These are phyloP conservation scores for Starmerella stigmatis DNA, from an alignment of 805 yeast genomes.

Conservation along the genomic window DNA sequence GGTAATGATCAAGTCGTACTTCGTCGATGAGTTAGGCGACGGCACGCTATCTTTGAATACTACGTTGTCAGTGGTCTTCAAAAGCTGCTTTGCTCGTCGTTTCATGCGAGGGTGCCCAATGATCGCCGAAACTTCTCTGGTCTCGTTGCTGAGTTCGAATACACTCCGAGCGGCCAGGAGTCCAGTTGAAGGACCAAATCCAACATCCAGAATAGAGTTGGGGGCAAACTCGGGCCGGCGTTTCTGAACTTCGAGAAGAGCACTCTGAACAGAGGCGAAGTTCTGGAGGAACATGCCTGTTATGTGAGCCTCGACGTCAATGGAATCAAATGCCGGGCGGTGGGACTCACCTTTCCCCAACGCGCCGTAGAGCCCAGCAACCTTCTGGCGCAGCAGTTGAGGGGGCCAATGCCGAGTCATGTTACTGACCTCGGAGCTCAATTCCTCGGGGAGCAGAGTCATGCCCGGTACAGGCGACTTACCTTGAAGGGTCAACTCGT, in stretches of 20 bases:
- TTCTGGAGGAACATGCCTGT: constrained; percentile 73
- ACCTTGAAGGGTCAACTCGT: constrained; percentile 48
- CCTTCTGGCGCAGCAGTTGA: constrained; percentile 50
- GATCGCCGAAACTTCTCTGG: constrained; percentile 58
- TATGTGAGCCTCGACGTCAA: constrained; percentile 61
- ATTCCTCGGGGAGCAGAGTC: constrained; percentile 44
- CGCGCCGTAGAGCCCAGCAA: constrained; percentile 44
- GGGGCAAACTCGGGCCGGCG: constrained; percentile 52
- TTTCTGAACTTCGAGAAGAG: constrained; percentile 52
- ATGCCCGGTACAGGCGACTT: constrained; percentile 42
- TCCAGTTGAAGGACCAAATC: constrained; percentile 89
- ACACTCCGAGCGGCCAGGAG: constrained; percentile 78
- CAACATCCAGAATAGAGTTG: constrained; percentile 58
- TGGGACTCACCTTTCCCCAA: constrained; percentile 48
- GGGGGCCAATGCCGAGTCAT: constrained; percentile 57
- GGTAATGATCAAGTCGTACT: constrained; percentile 74
- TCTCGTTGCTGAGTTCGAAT: constrained; percentile 39
- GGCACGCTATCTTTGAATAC: constrained; percentile 48
- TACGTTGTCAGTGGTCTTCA: constrained; percentile 44
- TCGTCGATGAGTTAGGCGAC: constrained; percentile 31
- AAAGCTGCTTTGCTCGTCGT: constrained; percentile 62
- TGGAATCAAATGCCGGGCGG: constrained; percentile 31
- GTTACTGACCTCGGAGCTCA: constrained; percentile 51
- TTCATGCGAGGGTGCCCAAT: constrained; percentile 66
- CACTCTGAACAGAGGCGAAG: constrained; percentile 59